Base-by-base conservation (phyloP, 225 moss, liverwort and hornwort genomes). In the Antitrichia curtipendula region DNA sequence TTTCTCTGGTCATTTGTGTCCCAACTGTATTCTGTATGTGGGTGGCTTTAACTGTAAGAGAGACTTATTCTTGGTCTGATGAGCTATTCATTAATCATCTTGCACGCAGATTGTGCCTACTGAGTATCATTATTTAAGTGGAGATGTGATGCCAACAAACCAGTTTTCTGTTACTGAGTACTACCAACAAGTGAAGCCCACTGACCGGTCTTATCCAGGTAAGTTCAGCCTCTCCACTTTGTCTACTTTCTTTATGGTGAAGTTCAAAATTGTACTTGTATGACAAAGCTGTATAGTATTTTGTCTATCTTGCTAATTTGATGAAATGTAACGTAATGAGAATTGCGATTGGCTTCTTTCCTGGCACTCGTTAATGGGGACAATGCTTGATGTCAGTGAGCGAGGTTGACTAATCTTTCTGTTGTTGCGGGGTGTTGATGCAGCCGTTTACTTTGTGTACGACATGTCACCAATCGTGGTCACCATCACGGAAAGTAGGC, bases 91-190 rank as follows among this genome's bases (percentile, higher is more conserved):
- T 78, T 65, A 59, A 29, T 49, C 73, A 77, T 65, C 24, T 86
- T 78, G 83, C 38, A 21, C 18, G 73, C 95, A 98, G 98, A 86
- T 96, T 91, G 98, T 96, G 60, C 98, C 98, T 21, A 98, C 96
- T 60, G 95, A 95, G 88, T 98, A 98, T 89, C 94, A 93, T 76
- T 96, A 88, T 64, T 75, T 96, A 50, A 84, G 82, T 86, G 98
- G 96, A 77, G 62, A 76, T 22, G 80, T 91, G 38, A 91, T 96
- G 93, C 94, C 96, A 54, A 93, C 98, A 21, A 96, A 96, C 89
- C 98, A 96, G 85, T 98, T 98, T 86, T 98, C 98, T 43, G 98
- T 96, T 58, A 93, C 94, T 21, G 96, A 98, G 88, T 98, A 95
- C 80, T 96, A 90, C 81, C 94, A 95, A 90, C 80, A 90, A 90